Percentiles rank a stretch among this genome's conserved stretches.
phyloP scores from a whole-genome alignment of 805 yeast genomes.

The Sugiyamaella marilandica region DNA sequence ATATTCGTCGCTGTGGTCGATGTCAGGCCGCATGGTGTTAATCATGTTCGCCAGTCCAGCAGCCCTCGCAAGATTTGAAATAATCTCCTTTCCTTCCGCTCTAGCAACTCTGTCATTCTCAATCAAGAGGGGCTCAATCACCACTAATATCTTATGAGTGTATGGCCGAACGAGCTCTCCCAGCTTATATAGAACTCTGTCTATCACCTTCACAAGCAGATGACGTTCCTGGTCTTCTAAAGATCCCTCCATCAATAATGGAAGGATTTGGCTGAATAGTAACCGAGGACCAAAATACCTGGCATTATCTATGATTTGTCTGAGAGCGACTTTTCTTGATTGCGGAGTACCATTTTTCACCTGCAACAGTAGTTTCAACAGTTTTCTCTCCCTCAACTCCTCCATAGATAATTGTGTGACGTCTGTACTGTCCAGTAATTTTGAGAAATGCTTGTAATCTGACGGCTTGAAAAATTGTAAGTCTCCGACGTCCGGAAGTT shows the following conservation, averaged over 20 bases:
- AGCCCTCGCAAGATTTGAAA: constrained; percentile 68
- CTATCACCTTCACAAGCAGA: constrained; percentile 69
- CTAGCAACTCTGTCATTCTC: constrained; percentile 77
- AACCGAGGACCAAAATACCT: constrained; percentile 61
- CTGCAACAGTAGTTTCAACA: constrained; percentile 59
- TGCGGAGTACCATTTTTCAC: constrained; percentile 75
- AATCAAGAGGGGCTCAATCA: constrained; percentile 70
- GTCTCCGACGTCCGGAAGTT: constrained; percentile 61
- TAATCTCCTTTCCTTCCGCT: constrained; percentile 72
- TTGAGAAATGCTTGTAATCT: constrained; percentile 71
- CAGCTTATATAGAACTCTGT: constrained; percentile 60
- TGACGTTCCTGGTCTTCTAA: constrained; percentile 82
- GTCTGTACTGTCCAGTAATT: constrained; percentile 38
- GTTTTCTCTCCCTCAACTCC: constrained; percentile 55
- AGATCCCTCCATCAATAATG: constrained; percentile 64
- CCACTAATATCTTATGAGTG: constrained; percentile 65
- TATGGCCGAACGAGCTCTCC: constrained; percentile 66
- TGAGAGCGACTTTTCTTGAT: constrained; percentile 62
- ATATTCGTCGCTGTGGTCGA: constrained; percentile 77
- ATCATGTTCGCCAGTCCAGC: constrained; percentile 80
- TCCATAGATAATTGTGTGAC: constrained; percentile 40
- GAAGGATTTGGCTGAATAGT: constrained; percentile 66
- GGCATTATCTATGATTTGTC: constrained; percentile 62
- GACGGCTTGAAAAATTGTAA: constrained; percentile 61
- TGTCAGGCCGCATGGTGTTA: constrained; percentile 72